Conservation (phyloP, 2,329 filamentous ascomycete genomes). For the Ophiobolus disseminans region DNA sequence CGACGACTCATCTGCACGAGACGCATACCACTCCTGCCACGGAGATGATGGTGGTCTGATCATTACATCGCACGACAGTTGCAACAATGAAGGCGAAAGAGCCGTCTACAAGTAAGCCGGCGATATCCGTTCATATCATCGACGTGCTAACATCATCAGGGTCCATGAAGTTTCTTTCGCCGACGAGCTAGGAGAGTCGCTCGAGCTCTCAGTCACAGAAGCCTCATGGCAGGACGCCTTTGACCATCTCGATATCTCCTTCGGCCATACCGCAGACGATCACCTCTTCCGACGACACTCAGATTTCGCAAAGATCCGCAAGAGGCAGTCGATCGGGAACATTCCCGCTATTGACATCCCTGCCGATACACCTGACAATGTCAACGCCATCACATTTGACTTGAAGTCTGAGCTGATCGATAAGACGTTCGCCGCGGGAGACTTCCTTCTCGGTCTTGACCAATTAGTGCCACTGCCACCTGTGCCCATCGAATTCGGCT, state of each 20-base stretch:
- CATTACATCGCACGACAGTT: constrained; percentile 48
- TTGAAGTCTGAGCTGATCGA: constrained; percentile 29
- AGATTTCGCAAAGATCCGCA: constrained; percentile 29
- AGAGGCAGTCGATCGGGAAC: constrained; percentile 24
- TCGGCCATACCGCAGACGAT: constrained; percentile 40
- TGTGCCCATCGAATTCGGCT: constrained; percentile 41
- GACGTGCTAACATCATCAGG: constrained; percentile 15
- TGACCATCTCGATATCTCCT: constrained; percentile 36
- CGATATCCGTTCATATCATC: background rate
- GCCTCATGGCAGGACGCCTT: constrained; percentile 41
- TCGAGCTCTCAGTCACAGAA: constrained; percentile 35
- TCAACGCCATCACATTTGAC: constrained; percentile 29
- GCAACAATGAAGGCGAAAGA: constrained; percentile 47
- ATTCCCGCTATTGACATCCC: no score
- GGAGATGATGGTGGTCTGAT: constrained; percentile 34
- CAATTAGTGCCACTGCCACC: constrained; percentile 20
- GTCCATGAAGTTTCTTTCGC: constrained; percentile 30
- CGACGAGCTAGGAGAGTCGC: constrained; percentile 31
- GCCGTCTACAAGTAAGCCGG: constrained; percentile 41
- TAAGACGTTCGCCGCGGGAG: constrained; percentile 30
- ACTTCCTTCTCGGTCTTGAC: constrained; percentile 24
- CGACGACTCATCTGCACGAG: constrained; percentile 29
- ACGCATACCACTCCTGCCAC: constrained; percentile 35
- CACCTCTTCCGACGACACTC: constrained; percentile 39
- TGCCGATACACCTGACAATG: constrained; percentile 24